Conservation (phyloP, 2,329 filamentous ascomycete genomes). For the Cladosporium sp. region DNA sequence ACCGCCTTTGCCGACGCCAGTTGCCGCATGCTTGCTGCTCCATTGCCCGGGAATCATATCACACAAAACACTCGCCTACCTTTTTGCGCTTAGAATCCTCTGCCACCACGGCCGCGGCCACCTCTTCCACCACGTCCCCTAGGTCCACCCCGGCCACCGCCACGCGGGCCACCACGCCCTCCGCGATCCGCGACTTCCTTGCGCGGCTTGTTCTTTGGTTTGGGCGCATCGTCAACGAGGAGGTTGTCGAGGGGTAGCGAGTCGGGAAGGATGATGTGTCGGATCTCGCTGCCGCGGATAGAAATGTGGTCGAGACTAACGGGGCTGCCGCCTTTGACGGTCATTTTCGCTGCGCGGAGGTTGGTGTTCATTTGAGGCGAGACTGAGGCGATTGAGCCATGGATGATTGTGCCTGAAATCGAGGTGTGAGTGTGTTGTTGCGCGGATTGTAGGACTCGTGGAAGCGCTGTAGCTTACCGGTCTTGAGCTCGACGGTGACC, state of each 20-base stretch:
- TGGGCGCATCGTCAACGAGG: slow-evolving; percentile 91
- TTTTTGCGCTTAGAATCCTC: slow-evolving; percentile 15
- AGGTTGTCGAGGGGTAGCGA: slow-evolving; percentile 91
- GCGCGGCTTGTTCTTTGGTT: slow-evolving; percentile 98
- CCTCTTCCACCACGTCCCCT: slow-evolving; percentile 40
- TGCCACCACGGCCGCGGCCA: slow-evolving; percentile 28
- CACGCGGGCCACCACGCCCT: slow-evolving; percentile 44
- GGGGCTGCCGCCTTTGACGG: slow-evolving; percentile 77
- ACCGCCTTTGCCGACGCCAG: no score
- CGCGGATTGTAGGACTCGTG: slow-evolving; percentile 1
- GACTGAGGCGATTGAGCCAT: slow-evolving; percentile 94
- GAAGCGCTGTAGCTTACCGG: slow-evolving; percentile 57
- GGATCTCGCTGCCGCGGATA: slow-evolving; percentile 90
- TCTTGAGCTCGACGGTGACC: slow-evolving; percentile 96
- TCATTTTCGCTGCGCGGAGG: slow-evolving; percentile 95
- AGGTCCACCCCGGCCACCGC: slow-evolving; percentile 47
- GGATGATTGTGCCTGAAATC: slow-evolving; percentile 76
- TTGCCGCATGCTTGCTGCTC: no score
- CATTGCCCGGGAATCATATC: no score
- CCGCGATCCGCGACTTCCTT: slow-evolving; percentile 64
- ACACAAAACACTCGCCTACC: no score
- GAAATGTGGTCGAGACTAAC: slow-evolving; percentile 92
- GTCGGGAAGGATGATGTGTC: slow-evolving; percentile 95
- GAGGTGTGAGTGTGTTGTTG: slow-evolving; percentile 4
- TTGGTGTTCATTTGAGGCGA: slow-evolving; percentile 98